phyloP scores from a whole-genome alignment of 176 grass and related monocot species.

The Poa annua region DNA sequence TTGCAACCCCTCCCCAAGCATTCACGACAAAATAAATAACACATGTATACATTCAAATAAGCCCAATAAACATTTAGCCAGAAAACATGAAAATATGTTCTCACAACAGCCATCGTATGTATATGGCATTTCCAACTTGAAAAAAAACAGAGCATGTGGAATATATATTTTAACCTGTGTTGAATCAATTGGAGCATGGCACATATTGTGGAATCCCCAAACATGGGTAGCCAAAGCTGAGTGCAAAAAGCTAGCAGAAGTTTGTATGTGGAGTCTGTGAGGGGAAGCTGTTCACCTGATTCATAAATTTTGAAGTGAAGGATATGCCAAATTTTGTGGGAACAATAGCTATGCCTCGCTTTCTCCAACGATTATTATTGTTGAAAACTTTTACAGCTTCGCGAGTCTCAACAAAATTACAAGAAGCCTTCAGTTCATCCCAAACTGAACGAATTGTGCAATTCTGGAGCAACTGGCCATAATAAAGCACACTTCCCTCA shows the following conservation, averaged over 20 bases:
- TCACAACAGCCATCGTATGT: not conserved
- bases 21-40: constrained; percentile 9
- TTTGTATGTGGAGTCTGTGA: constrained; percentile 11
- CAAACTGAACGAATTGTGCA: constrained; percentile 75
- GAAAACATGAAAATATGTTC: not conserved
- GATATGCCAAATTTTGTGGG: constrained; percentile 98
- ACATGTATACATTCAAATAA: not conserved
- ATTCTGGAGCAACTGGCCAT: constrained; percentile 77
- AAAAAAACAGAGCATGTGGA: not conserved
- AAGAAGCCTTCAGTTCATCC: constrained; percentile 88
- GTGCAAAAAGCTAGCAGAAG: not conserved
- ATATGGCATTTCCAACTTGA: constrained; percentile 1
- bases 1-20: constrained; percentile 7
- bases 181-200: not conserved
- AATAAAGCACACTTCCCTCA: constrained; percentile 76
- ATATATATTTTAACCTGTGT: not conserved
- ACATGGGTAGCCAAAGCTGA: constrained; percentile 21
- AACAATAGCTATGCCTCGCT: constrained; percentile 86
- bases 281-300: constrained; percentile 65
- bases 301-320: constrained; percentile 80
- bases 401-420: constrained; percentile 65
- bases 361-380: constrained; percentile 79
- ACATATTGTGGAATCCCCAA: not conserved
- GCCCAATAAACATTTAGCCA: constrained; percentile 6
- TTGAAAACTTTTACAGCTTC: constrained; percentile 62